A percentile compares a stretch with the other conserved stretches of the same genome.
These are phyloP conservation scores for Cynara cardunculus DNA, from an alignment of 129 eudicot genomes.

Conservation along the genomic window DNA sequence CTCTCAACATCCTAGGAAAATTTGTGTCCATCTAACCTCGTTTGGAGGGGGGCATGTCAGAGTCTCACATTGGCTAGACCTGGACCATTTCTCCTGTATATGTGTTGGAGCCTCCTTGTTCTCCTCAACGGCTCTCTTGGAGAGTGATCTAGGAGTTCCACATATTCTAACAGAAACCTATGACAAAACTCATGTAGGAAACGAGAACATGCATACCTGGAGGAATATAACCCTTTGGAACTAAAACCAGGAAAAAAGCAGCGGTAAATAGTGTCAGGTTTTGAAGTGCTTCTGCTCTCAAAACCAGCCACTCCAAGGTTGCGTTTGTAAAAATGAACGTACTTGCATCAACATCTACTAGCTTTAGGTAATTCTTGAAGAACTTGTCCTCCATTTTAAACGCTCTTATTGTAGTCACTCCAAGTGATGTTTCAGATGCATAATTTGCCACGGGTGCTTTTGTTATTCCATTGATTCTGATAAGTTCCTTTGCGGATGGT, in stretches of 20 bases:
- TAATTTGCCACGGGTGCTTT: slow-evolving; percentile 74
- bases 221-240: slow-evolving; percentile 45
- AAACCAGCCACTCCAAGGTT: slow-evolving; percentile 58
- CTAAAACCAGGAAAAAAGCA: slow-evolving; percentile 46
- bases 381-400: slow-evolving; percentile 48
- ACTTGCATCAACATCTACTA: slow-evolving; percentile 65
- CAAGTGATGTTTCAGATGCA: slow-evolving; percentile 65
- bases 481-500: slow-evolving; percentile 63
- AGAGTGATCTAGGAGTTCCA: no score
- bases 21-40: no score
- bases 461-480: slow-evolving; percentile 66
- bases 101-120: no score
- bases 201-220: slow-evolving; percentile 45
- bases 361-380: slow-evolving; percentile 44
- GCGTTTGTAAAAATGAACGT: slow-evolving; percentile 54
- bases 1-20: no score
- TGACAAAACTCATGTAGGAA: neutral
- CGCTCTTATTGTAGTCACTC: slow-evolving; percentile 67
- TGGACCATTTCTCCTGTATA: no score
- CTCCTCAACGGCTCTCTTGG: no score
- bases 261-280: slow-evolving; percentile 53
- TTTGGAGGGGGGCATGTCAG: no score
- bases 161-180: no score
- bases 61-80: no score
- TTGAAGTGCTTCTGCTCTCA: slow-evolving; percentile 65